Percentiles rank a stretch among this genome's conserved stretches.
phyloP scores from a whole-genome alignment of 1,284 basidiomycete genomes.

The Austroboletus novae-zelandiae region DNA sequence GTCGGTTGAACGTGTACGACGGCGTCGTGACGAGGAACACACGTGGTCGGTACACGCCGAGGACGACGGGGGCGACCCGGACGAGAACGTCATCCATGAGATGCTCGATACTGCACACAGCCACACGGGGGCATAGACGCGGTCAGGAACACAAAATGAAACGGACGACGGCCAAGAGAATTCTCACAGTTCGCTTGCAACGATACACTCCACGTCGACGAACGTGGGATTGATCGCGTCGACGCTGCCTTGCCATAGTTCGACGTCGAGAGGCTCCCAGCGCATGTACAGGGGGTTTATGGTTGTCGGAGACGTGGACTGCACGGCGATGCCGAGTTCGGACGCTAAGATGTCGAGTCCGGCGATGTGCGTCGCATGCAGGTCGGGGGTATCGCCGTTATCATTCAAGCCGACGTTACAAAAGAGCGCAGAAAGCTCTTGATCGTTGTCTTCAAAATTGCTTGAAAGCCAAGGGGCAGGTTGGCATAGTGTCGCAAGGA shows the following conservation, averaged over 20 bases:
- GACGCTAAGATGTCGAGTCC: constrained; percentile 64
- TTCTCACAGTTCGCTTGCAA: constrained; percentile 83
- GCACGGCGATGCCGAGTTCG: constrained; percentile 52
- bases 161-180: too few species aligned
- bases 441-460: constrained; percentile 25
- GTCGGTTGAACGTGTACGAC: constrained; percentile 85
- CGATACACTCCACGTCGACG: constrained; percentile 76
- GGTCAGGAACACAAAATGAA: too few species aligned
- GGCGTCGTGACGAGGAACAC: constrained; percentile 87
- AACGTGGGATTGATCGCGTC: constrained; percentile 76
- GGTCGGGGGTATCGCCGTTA: constrained; percentile 47
- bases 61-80: constrained; percentile 75
- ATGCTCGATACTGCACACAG: constrained; percentile 78
- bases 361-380: constrained; percentile 58
- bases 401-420: constrained; percentile 32
- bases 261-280: constrained; percentile 73
- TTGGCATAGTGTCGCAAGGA: constrained; percentile 67
- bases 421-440: constrained; percentile 24
- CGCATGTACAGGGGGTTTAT: constrained; percentile 39
- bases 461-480: constrained; percentile 63
- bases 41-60: constrained; percentile 82
- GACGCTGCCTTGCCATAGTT: constrained; percentile 83
- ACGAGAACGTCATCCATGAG: constrained; percentile 68
- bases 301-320: constrained; percentile 42
- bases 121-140: neutral